These are phyloP conservation scores for Botrytis tulipae DNA, from an alignment of 2,329 filamentous ascomycete genomes.

Conservation along the genomic window DNA sequence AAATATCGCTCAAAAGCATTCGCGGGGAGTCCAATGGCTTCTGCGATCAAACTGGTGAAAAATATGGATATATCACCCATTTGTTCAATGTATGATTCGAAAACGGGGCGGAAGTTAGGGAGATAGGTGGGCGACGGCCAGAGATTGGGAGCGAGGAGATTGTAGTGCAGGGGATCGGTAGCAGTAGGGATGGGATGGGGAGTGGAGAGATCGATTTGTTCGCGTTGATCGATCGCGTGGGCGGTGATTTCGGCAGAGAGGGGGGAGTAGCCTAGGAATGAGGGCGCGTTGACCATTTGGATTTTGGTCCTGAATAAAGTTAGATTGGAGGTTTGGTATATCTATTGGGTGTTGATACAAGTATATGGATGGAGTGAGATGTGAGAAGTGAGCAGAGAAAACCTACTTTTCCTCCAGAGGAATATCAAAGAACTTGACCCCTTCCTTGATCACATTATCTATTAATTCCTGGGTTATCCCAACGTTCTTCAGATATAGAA, in stretches of 20 bases:
- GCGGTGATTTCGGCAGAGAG: slow-evolving; percentile 71
- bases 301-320: slow-evolving; percentile 47
- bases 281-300: slow-evolving; percentile 71
- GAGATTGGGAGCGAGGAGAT: slow-evolving; percentile 74
- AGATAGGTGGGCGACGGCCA: slow-evolving; percentile 68
- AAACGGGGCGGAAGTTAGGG: slow-evolving; percentile 66
- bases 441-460: slow-evolving; percentile 63
- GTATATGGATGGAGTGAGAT: not conserved
- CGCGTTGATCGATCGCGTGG: slow-evolving; percentile 72
- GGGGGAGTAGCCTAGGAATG: slow-evolving; percentile 68
- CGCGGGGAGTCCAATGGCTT: slow-evolving; percentile 70
- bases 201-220: slow-evolving; percentile 84
- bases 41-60: slow-evolving; percentile 79
- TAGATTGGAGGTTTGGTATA: slow-evolving; percentile 41
- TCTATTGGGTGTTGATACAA: not conserved
- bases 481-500: slow-evolving; percentile 80
- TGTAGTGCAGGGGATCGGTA: slow-evolving; percentile 66
- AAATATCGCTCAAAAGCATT: slow-evolving; percentile 78
- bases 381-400: not conserved
- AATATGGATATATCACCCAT: slow-evolving; percentile 71
- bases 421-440: slow-evolving; percentile 73
- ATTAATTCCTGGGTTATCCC: slow-evolving; percentile 67
- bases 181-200: slow-evolving; percentile 65
- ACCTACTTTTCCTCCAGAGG: slow-evolving; percentile 69
- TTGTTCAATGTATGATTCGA: slow-evolving; percentile 70